A percentile compares a stretch with the other conserved stretches of the same genome.
phyloP scores from a whole-genome alignment of 805 yeast species.

The Candida nanaspora region DNA sequence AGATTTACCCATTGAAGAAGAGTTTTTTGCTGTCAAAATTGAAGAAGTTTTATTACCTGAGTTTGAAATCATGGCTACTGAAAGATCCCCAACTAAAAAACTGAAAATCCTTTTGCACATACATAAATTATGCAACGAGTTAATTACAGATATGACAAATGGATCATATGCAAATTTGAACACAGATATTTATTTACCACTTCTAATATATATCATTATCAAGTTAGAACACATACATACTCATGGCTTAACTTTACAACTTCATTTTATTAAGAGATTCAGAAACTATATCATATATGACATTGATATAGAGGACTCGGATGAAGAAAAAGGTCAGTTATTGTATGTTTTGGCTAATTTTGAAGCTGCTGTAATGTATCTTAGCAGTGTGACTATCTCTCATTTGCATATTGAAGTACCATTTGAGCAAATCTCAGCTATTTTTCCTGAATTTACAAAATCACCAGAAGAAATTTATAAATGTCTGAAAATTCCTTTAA shows the following conservation, averaged over 20 bases:
- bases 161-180: conserved; percentile 13
- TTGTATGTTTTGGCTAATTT: conserved; percentile 28
- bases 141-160: conserved; percentile 14
- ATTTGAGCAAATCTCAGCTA: conserved; percentile 4
- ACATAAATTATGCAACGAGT: conserved; percentile 21
- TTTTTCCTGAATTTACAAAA: conserved; percentile 3
- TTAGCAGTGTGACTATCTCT: conserved; percentile 25
- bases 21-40: conserved; percentile 13
- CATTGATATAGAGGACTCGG: conserved; percentile 7
- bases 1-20: conserved; percentile 19
- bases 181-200: conserved; percentile 28
- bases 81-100: conserved; percentile 27
- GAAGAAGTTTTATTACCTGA: conserved; percentile 19
- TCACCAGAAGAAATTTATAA: conserved; percentile 1
- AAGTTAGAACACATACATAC: conserved; percentile 21
- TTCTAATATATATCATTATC: conserved; percentile 26
- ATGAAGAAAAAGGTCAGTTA: conserved; percentile 24
- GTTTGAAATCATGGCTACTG: conserved; percentile 25
- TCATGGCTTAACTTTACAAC: conserved; percentile 22
- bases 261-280: conserved; percentile 27
- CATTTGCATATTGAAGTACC: conserved; percentile 20
- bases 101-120: conserved; percentile 22
- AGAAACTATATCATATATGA: conserved; percentile 20
- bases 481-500: conserved; percentile 15
- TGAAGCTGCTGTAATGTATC: conserved; percentile 28